phyloP scores from a whole-genome alignment of 2,329 filamentous ascomycete genomes.

The Clarireedia sp. region DNA sequence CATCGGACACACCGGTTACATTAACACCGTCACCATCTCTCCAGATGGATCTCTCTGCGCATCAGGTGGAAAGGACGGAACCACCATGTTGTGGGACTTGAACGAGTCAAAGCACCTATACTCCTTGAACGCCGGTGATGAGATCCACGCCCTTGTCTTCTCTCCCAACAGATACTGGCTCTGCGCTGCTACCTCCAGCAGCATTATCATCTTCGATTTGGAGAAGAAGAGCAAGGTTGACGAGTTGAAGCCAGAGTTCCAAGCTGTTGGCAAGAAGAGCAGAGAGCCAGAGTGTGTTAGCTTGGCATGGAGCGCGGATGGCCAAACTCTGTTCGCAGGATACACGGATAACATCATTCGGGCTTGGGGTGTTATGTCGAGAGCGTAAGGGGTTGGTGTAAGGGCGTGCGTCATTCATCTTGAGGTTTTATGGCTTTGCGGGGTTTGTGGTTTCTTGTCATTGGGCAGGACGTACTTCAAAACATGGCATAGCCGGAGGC shows the following conservation, averaged over 20 bases:
- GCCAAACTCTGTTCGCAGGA: slow-evolving; percentile 98
- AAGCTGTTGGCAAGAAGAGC: slow-evolving; percentile 96
- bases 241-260: slow-evolving; percentile 98
- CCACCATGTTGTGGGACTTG: slow-evolving; percentile 99
- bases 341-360: slow-evolving; percentile 99
- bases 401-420: slow-evolving; percentile 23
- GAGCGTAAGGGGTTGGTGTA: slow-evolving; percentile 52
- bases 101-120: slow-evolving; percentile 99
- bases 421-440: slow-evolving; percentile 27
- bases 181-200: slow-evolving; percentile 92
- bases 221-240: slow-evolving; percentile 99
- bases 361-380: slow-evolving; percentile 95
- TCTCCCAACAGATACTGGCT: slow-evolving; percentile 99
- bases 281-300: slow-evolving; percentile 96
- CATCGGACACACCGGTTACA: slow-evolving; percentile 99
- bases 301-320: slow-evolving; percentile 95
- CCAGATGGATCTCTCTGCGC: slow-evolving; percentile 98
- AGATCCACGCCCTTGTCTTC: slow-evolving; percentile 99
- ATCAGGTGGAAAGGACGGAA: slow-evolving; percentile 98
- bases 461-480: slow-evolving; percentile 28
- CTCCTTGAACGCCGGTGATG: slow-evolving; percentile 97
- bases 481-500: slow-evolving; percentile 27
- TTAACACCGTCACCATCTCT: slow-evolving; percentile 99
- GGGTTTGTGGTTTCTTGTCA: slow-evolving; percentile 27
- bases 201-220: slow-evolving; percentile 99